Base-by-base conservation (phyloP, 106 monocot genomes). In the Iris macrosiphon region DNA sequence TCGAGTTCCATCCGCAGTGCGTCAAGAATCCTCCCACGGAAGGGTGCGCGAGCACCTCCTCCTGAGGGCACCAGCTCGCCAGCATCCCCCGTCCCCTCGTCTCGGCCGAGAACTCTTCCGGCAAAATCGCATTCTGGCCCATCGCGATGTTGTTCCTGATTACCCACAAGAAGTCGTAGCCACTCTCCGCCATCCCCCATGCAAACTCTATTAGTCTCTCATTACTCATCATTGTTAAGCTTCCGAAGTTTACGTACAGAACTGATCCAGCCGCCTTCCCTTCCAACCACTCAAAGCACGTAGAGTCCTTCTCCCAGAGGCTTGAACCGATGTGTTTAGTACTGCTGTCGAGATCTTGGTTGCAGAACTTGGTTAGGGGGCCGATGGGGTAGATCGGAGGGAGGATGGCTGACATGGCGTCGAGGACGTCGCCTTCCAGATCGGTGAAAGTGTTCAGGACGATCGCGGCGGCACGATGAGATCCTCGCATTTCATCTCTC, bases 1-100 rank as follows among this genome's bases (percentile, higher is more conserved):
- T 82, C 20, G 87, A 87, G 41, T 86, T 86, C 85, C 80, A 86
- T 7, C 85, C 85, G 17, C 80, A 43, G 33, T 80, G 80, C 13
- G 80, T 75, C 31, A 80, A 28, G 62, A 80, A 80, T 6, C 60
- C 80, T 6, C 75, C 65, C 4, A 75, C 38, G 0, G 80, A 59
- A 0, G 61, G 70, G 28, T 80, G 74, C 24, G 37, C 2, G 9
- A 80, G 51, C 19, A 80, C 70, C 31, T 31, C 53, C 60, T 80
- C 75, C 56, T 80, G 80, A 30, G 54, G 70, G 55, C 80, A 80
- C 80, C 80, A 80, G 43, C 40, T 75, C 7, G 74, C 55, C 19
- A 80, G 30, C 1, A 75, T 21, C 0, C 68, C 39, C 45, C 75
- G 47, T 16, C 17, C 66, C 18, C 45, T 39, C 5, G 48, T 71